Evolutionary conservation across 2,329 filamentous ascomycete genomes (phyloP).

Genomic region (Trichophyton mentagrophytes): DNA sequence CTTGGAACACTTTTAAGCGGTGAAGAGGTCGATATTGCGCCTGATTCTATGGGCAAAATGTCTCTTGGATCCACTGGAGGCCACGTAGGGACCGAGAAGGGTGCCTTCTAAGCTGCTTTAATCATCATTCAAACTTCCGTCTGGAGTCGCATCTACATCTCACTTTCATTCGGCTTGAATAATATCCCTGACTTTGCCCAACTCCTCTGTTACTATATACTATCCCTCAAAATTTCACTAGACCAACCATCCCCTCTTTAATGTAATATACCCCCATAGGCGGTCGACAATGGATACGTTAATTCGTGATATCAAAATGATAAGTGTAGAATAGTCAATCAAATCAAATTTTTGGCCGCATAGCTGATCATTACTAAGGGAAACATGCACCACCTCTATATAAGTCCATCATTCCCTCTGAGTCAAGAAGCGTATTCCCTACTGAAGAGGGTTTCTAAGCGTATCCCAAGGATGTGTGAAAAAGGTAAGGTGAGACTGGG

Average conservation of each 20-base stretch:
- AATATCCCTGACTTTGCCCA: not conserved
- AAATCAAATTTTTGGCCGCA: not conserved
- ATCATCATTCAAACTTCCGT: too few relatives aligned
- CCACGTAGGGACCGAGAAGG: not conserved
- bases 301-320: not conserved
- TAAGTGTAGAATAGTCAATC: not conserved
- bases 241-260: not conserved
- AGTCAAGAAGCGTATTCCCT: not conserved
- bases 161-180: not conserved
- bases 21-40: conserved; percentile 25
- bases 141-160: not conserved
- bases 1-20: conserved; percentile 28
- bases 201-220: not conserved
- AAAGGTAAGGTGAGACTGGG: not conserved
- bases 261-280: not conserved
- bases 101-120: not conserved
- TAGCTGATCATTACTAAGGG: not conserved
- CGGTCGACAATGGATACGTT: not conserved
- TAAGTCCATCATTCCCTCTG: not conserved
- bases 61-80: conserved; percentile 7
- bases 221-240: not conserved
- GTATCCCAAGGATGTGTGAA: not conserved
- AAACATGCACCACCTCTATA: not conserved
- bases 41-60: conserved; percentile 12
- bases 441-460: not conserved